Conservation (phyloP, 257 asterid genomes). For the Galeopsis tetrahit region DNA sequence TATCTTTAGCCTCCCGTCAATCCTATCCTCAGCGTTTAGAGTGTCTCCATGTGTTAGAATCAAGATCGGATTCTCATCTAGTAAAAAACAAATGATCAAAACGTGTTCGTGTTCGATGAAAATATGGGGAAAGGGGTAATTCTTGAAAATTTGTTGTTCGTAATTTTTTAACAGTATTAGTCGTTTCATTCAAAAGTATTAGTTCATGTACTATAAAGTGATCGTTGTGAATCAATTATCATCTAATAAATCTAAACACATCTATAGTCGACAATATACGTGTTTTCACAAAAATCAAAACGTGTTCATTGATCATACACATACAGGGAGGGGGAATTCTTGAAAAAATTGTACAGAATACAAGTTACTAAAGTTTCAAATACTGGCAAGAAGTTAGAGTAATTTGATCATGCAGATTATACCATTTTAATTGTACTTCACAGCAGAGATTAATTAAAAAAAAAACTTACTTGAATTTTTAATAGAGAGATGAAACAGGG, state of each 20-base stretch:
- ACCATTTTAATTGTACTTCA: neutral
- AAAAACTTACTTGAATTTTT: conserved; percentile 55
- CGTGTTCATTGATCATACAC: neutral
- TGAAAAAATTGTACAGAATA: too few species aligned
- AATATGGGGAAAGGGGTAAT: too few species aligned
- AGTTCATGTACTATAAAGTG: too few species aligned
- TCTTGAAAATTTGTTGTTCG: too few species aligned
- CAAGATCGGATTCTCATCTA: conserved; percentile 67
- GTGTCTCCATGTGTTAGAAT: conserved; percentile 71
- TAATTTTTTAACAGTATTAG: too few species aligned
- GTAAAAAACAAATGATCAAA: neutral
- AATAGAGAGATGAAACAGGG: conserved; percentile 48
- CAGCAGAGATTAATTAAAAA: neutral
- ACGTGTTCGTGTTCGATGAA: too few species aligned
- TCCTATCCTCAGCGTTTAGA: conserved; percentile 54
- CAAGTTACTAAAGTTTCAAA: neutral
- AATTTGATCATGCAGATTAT: neutral
- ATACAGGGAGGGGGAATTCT: too few species aligned
- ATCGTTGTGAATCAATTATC: too few species aligned
- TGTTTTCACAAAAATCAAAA: neutral
- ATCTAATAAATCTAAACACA: neutral
- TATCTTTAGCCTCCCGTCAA: conserved; percentile 48
- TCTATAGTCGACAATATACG: neutral
- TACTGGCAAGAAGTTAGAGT: neutral
- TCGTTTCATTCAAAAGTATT: too few species aligned